Percentiles rank a stretch among this genome's conserved stretches.
Evolutionary conservation across 1,284 basidiomycete species (phyloP).

Genomic region (Phaffia rhodozyma): DNA sequence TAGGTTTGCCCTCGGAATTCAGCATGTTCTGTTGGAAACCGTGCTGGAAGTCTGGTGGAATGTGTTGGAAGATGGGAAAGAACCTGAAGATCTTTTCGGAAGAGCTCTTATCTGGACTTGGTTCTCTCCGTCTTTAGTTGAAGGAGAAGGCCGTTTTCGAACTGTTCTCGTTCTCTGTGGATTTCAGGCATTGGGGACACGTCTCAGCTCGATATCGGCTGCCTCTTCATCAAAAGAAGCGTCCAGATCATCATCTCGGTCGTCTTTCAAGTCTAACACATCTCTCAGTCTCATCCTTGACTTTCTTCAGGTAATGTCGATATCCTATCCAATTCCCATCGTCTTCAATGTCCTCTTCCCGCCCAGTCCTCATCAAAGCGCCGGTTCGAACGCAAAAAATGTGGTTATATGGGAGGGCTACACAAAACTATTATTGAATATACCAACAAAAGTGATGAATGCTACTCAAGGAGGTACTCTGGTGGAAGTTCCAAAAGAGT

Average conservation of each 20-base stretch:
- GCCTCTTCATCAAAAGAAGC: neutral
- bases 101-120: constrained; percentile 13
- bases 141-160: neutral
- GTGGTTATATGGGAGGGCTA: constrained; percentile 52
- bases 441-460: constrained; percentile 60
- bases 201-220: neutral
- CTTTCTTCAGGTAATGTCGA: neutral
- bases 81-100: constrained; percentile 9
- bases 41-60: constrained; percentile 57
- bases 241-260: neutral
- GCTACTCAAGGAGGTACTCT: constrained; percentile 36
- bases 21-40: constrained; percentile 50
- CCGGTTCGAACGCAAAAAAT: constrained; percentile 23
- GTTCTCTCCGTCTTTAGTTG: neutral
- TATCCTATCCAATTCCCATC: neutral
- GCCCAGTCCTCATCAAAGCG: neutral
- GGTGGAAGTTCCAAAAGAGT: constrained; percentile 35
- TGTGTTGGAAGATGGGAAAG: constrained; percentile 41
- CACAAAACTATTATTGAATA: constrained; percentile 46
- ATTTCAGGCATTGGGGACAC: neutral
- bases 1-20: constrained; percentile 48
- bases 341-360: neutral
- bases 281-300: neutral
- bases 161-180: neutral
- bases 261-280: neutral